Evolutionary conservation across 441 rosid species (phyloP), one percentile per base, ranked within the genome.

Genomic region (Gossypium davidsonii): DNA sequence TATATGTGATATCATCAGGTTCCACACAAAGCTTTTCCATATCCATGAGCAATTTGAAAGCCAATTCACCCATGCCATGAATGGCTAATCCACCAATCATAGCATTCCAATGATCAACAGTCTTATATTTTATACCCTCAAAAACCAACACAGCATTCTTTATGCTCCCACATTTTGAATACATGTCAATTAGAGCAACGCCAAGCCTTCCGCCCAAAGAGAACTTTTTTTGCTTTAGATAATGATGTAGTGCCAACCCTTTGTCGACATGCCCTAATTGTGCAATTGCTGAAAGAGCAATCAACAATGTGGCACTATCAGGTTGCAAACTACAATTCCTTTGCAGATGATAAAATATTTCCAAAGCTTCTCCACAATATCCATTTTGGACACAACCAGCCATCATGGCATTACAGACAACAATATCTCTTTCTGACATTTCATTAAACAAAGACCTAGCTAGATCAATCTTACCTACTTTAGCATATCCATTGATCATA

Each of bases 101-200:
- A 7, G 91, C 91, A 73, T 89, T 89, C 93, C 91, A 89, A 44
- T 87, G 93, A 76, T 83, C 91, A 74, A 89, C 87, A 46, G 57
- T 78, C 77, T 80, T 87, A 39, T 76, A 76, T 55, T 72, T 25
- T 4, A 83, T 74, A 2, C 73, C 78, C 11, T 82, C 74, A 56
- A 89, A 89, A 51, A 86, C 82, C 9, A 48, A 52, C 77, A 79
- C 74, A 31, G 90, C 89, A n/a, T 82, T 76, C 75, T 89, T 77
- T 48, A 86, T 66, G 53, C 76, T 80, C 31, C 91, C 94, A 8
- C 90, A 89, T 73, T 87, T 89, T 0, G 90, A 82, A 73, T 85
- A 87, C 87, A 85, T 85, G 49, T 86, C 90, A 73, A 87, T 82
- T 25, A 89, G 82, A 52, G 91, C 84, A 74, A 86, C 91, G 0